Percentiles rank a stretch among this genome's conserved stretches.
Conservation (phyloP, 768 basidiomycete genomes). For the Rhodotorula kratochvilovae region DNA sequence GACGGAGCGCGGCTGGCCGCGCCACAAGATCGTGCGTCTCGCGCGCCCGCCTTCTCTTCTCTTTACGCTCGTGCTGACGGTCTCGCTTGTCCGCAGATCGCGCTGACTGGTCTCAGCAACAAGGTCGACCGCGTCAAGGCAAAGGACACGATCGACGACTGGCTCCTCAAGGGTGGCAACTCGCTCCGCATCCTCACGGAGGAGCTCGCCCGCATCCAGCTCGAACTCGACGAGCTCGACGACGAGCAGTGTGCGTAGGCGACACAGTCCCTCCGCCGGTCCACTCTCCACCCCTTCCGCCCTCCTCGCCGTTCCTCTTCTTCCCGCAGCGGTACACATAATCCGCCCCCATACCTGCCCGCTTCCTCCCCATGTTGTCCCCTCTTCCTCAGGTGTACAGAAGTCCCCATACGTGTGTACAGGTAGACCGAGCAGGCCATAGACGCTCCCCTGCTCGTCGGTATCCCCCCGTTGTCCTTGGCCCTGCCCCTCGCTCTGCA, state of each 20-base stretch:
- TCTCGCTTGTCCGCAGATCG: conserved; percentile 3
- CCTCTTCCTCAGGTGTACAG: too few relatives aligned
- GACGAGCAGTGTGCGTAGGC: neutral
- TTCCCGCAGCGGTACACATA: too few relatives aligned
- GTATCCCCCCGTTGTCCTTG: too few relatives aligned
- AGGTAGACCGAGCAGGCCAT: too few relatives aligned
- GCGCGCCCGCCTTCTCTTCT: neutral
- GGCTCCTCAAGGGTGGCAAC: conserved; percentile 2
- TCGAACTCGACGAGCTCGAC: neutral
- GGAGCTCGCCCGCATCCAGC: neutral
- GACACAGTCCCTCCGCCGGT: neutral
- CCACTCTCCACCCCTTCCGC: too few relatives aligned
- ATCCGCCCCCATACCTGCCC: too few relatives aligned
- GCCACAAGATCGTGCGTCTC: neutral
- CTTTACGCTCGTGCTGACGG: too few relatives aligned
- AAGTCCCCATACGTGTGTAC: too few relatives aligned
- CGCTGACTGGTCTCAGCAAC: neutral
- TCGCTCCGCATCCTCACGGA: neutral
- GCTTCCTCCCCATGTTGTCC: too few relatives aligned
- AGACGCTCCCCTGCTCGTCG: too few relatives aligned
- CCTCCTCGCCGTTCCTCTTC: too few relatives aligned
- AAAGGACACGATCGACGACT: neutral
- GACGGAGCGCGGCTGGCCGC: neutral
- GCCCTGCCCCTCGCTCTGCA: too few relatives aligned
- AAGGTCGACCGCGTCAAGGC: conserved; percentile 1